These are phyloP conservation scores for Gloeophyllum trabeum DNA, from an alignment of 768 basidiomycete genomes.

Conservation along the genomic window DNA sequence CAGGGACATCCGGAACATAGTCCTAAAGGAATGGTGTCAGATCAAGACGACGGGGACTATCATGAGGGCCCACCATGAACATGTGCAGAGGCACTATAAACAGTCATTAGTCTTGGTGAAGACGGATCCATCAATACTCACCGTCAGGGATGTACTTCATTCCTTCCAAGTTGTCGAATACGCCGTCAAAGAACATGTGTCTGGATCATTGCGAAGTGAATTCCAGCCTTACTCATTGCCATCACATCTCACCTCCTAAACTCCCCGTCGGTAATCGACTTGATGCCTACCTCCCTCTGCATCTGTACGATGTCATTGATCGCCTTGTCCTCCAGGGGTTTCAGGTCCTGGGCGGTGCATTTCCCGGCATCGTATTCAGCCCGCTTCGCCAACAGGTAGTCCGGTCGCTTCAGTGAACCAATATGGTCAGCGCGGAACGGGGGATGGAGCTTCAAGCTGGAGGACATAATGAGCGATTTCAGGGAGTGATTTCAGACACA, in stretches of 20 bases:
- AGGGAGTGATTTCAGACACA: no score
- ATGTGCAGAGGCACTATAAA: constrained; percentile 9
- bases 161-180: constrained; percentile 56
- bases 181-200: constrained; percentile 50
- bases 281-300: constrained; percentile 44
- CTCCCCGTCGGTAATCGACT: constrained; percentile 56
- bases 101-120: neutral
- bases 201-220: constrained; percentile 17
- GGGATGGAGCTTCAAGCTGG: constrained; percentile 17
- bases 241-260: constrained; percentile 17
- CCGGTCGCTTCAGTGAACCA: constrained; percentile 49
- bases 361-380: constrained; percentile 28
- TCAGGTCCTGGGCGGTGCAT: constrained; percentile 31
- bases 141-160: constrained; percentile 43
- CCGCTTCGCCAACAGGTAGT: constrained; percentile 35
- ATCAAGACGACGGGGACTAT: neutral
- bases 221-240: neutral
- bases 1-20: constrained; percentile 22
- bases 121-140: constrained; percentile 11
- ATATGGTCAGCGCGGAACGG: constrained; percentile 46
- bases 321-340: constrained; percentile 37
- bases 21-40: constrained; percentile 9
- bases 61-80: constrained; percentile 31
- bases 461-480: constrained; percentile 1
- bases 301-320: constrained; percentile 40